Base-by-base conservation (phyloP, 176 grass and related monocot species). In the Raddia distichophylla region DNA sequence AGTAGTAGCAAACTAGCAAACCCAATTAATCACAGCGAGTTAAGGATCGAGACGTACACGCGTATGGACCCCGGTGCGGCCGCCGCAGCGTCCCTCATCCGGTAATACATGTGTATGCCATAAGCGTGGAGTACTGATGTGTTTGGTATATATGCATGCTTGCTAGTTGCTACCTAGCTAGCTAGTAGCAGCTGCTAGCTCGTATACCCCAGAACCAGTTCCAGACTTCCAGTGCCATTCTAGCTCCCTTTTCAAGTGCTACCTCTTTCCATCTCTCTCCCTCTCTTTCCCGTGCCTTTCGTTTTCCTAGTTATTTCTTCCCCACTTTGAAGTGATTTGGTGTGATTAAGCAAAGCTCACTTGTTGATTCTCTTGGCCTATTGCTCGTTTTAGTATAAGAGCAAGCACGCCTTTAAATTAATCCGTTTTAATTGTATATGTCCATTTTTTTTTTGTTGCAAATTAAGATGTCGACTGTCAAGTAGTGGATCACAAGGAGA, bases 321-420 rank as follows among this genome's bases (percentile, higher is more conserved):
- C 11, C 22, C 17, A 37, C 34, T 66, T 61, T 37, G 3, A 27
- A 49, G 76, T 74, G 48, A 67, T 80, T 67, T 32, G 32, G 50
- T 34, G 14, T 68, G 42, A 68, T 51, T 52, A 64, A 80, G 51
- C 42, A 82, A 68, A 77, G 51, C 60, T 7, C 73, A 34, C 63
- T 66, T 60, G 78, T 56, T 68, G 78, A 60, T 32, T 80, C 78
- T 37, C 45, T 73, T 81, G 43, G 50, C 43, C 47, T 77, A 77
- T 53, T 73, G 80, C 65, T 82, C 46, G 34, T 86, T 77, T 71
- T 34, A 63, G 32, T 77, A 71, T 67, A 57, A 89, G 82, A 71
- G 65, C 56, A 64, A 76, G 49, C 62, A 27, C 71, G 32, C 64
- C 61, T 68, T 0, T 76, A 27, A 27, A 27, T 40, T 40, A 3